phyloP scores from a whole-genome alignment of 2,329 filamentous ascomycete genomes.

The Penicillium sp. region DNA sequence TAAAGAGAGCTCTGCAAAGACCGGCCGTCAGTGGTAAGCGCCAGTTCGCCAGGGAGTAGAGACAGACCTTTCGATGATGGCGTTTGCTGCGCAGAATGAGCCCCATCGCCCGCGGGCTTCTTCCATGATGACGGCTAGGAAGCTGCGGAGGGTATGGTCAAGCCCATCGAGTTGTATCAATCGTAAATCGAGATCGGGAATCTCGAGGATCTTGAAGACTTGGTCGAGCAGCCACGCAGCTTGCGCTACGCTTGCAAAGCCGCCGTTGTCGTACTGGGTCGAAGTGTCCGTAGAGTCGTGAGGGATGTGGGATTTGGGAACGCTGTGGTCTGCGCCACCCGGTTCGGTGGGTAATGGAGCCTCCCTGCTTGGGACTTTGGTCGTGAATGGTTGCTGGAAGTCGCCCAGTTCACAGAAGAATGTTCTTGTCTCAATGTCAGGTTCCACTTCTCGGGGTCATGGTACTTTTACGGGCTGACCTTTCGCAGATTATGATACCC shows the following conservation, averaged over 20 bases:
- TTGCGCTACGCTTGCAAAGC: slow-evolving; percentile 22
- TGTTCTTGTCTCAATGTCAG: slow-evolving; percentile 3
- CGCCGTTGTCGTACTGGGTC: slow-evolving; percentile 7
- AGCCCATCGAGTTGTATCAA: slow-evolving; percentile 14
- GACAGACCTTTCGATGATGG: slow-evolving; percentile 18
- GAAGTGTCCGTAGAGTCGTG: too few species aligned
- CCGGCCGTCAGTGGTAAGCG: too few species aligned
- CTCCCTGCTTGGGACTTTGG: slow-evolving; percentile 7
- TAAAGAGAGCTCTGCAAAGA: slow-evolving; percentile 20
- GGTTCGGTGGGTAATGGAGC: slow-evolving; percentile 17
- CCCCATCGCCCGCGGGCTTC: background rate
- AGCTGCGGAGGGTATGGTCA: slow-evolving; percentile 8
- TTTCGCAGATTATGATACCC: slow-evolving; percentile 30
- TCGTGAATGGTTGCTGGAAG: slow-evolving; percentile 17
- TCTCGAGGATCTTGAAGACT: slow-evolving; percentile 15
- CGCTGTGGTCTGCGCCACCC: background rate
- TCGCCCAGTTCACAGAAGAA: slow-evolving; percentile 16
- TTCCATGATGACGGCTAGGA: slow-evolving; percentile 13
- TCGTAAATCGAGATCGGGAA: slow-evolving; percentile 9
- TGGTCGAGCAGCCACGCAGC: slow-evolving; percentile 26
- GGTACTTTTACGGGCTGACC: slow-evolving; percentile 16
- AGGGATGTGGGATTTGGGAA: too few species aligned
- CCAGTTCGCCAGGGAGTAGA: too few species aligned
- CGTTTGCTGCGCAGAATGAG: slow-evolving; percentile 18
- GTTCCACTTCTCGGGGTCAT: background rate